phyloP scores from a whole-genome alignment of 2,329 filamentous ascomycete genomes.

The Aspergillus ruber region DNA sequence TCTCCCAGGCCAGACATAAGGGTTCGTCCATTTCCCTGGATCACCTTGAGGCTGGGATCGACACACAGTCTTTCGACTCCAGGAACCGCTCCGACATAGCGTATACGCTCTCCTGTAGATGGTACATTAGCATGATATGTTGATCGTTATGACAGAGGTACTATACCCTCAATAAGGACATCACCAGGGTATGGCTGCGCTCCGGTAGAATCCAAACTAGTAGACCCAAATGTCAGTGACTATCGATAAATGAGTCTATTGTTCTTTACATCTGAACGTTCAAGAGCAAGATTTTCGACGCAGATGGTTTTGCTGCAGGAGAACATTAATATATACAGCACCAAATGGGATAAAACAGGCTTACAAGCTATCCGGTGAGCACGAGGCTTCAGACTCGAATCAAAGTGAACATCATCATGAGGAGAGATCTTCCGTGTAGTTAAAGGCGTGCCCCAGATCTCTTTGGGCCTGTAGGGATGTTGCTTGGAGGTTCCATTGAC shows the following conservation, averaged over 20 bases:
- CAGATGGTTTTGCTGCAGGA: no score
- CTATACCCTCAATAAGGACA: constrained; percentile 33
- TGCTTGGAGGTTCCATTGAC: background rate
- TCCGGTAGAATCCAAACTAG: constrained; percentile 36
- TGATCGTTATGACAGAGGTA: background rate
- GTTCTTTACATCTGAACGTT: background rate
- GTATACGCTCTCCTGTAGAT: constrained; percentile 19
- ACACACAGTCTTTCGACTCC: constrained; percentile 20
- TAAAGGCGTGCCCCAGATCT: background rate
- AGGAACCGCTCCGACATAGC: constrained; percentile 28
- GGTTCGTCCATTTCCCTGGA: constrained; percentile 39
- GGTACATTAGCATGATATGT: background rate
- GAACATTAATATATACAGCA: no score
- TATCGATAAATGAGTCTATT: background rate
- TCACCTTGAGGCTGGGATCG: constrained; percentile 29
- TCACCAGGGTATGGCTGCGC: constrained; percentile 33
- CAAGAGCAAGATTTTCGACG: constrained; percentile 4
- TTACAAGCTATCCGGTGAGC: background rate
- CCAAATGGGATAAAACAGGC: no score
- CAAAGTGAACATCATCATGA: background rate
- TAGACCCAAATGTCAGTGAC: constrained; percentile 12
- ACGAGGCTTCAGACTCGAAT: background rate
- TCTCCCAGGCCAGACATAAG: constrained; percentile 47
- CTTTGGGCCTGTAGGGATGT: background rate
- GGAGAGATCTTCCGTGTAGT: background rate